Evolutionary conservation across 1,284 basidiomycete species (phyloP).

Genomic region (Malassezia globosa): DNA sequence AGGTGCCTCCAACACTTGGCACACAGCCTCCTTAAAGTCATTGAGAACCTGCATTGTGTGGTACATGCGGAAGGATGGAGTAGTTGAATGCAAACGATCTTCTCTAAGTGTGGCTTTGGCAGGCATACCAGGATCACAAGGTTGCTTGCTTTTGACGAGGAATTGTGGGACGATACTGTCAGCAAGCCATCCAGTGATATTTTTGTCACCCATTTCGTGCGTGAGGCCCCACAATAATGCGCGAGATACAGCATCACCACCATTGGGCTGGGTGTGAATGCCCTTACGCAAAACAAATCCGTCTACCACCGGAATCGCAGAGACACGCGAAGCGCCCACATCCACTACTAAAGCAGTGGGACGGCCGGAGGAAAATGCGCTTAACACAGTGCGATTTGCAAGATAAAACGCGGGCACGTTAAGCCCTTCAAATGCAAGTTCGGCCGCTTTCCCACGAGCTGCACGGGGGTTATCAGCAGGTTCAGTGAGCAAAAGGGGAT

Average conservation of each 20-base stretch:
- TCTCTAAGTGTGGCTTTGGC: conserved; percentile 50
- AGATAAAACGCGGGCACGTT: conserved; percentile 91
- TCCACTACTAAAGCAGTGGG: conserved; percentile 91
- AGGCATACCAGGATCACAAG: conserved; percentile 57
- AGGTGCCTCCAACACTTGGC: conserved; percentile 68
- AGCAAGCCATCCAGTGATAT: conserved; percentile 7
- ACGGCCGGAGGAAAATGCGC: conserved; percentile 93
- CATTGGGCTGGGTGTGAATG: conserved; percentile 46
- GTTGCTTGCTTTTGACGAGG: conserved; percentile 65
- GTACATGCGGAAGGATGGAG: conserved; percentile 68
- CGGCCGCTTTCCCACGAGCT: conserved; percentile 81
- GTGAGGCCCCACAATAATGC: conserved; percentile 30
- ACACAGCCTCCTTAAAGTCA: conserved; percentile 81
- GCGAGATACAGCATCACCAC: conserved; percentile 28
- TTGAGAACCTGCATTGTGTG: conserved; percentile 77
- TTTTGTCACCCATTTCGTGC: conserved; percentile 18
- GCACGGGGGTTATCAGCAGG: conserved; percentile 86
- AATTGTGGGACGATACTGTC: conserved; percentile 55
- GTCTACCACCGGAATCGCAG: conserved; percentile 88
- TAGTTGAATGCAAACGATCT: conserved; percentile 50
- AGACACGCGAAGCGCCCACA: conserved; percentile 74
- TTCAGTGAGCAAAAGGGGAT: conserved; percentile 86
- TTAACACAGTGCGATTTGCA: conserved; percentile 87
- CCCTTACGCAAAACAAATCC: conserved; percentile 96
- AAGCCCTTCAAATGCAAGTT: conserved; percentile 94